Conservation (phyloP, 2,329 filamentous ascomycete genomes). For the Cladosporium sp. region DNA sequence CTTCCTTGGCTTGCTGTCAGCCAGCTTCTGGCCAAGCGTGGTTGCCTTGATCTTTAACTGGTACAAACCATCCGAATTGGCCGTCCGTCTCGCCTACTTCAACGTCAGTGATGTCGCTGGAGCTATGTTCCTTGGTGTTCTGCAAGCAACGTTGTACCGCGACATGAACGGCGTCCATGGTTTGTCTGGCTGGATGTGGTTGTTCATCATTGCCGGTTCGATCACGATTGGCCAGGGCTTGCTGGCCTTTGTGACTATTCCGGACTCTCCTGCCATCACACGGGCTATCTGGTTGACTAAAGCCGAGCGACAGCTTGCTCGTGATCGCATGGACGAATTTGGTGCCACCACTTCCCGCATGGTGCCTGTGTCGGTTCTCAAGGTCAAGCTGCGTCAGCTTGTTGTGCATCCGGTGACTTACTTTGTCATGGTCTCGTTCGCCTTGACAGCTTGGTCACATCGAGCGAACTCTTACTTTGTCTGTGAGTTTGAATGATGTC, state of each 20-base stretch:
- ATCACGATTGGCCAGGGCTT: constrained; percentile 15
- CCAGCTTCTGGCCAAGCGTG: constrained; percentile 24
- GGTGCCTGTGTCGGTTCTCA: not conserved
- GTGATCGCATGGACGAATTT: not conserved
- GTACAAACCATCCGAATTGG: constrained; percentile 46
- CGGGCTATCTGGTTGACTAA: constrained; percentile 46
- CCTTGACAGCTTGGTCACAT: not conserved
- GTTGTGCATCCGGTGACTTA: constrained; percentile 5
- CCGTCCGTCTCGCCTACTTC: constrained; percentile 41
- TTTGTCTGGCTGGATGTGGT: constrained; percentile 16
- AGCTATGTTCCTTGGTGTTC: constrained; percentile 52
- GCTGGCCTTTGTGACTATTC: constrained; percentile 13
- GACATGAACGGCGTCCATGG: constrained; percentile 26
- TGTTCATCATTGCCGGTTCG: constrained; percentile 18
- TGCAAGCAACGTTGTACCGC: constrained; percentile 55
- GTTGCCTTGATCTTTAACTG: constrained; percentile 47
- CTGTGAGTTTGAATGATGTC: not conserved
- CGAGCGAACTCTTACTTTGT: constrained; percentile 4
- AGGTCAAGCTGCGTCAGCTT: not conserved
- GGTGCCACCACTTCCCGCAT: constrained; percentile 1
- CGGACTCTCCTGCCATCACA: constrained; percentile 41
- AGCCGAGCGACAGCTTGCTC: constrained; percentile 2
- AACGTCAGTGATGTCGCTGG: constrained; percentile 10
- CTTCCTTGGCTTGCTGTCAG: constrained; percentile 3
- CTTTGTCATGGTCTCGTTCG: constrained; percentile 5